These are phyloP conservation scores for Acrodontium crateriforme DNA, from an alignment of 2,329 filamentous ascomycete species.

Conservation along the genomic window DNA sequence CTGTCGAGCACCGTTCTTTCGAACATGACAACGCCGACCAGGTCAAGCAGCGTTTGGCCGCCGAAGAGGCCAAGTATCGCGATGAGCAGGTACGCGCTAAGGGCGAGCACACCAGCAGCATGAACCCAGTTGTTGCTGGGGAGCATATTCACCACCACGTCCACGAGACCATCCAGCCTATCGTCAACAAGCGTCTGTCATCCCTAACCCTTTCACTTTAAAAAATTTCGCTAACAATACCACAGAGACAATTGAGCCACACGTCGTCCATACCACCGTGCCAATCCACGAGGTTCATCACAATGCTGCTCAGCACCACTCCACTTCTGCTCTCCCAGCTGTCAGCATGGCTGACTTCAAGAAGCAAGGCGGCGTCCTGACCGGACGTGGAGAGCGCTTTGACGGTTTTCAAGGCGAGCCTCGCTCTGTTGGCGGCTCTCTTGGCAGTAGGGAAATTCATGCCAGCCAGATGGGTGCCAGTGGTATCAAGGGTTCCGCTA, in stretches of 20 bases:
- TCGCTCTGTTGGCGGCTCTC: conserved; percentile 18
- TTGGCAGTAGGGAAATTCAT: conserved; percentile 6
- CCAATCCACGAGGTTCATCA: conserved; percentile 62
- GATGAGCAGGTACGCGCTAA: conserved; percentile 35
- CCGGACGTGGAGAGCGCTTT: conserved; percentile 41
- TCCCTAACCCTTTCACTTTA: not conserved
- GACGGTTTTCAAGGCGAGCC: conserved; percentile 51
- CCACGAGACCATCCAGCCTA: conserved; percentile 56
- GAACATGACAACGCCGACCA: conserved; percentile 45
- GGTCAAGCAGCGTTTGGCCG: conserved; percentile 33
- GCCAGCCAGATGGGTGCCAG: conserved; percentile 6
- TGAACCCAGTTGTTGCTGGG: conserved; percentile 38
- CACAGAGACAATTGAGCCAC: conserved; percentile 47
- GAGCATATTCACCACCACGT: conserved; percentile 54
- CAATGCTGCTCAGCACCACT: conserved; percentile 51
- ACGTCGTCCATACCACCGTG: conserved; percentile 55
- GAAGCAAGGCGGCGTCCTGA: conserved; percentile 39
- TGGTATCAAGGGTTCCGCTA: conserved; percentile 6
- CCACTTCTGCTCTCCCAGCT: conserved; percentile 47
- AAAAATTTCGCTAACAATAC: not conserved
- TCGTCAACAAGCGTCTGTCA: conserved; percentile 44
- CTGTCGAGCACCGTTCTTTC: conserved; percentile 46
- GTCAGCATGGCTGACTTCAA: conserved; percentile 54
- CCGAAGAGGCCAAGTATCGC: conserved; percentile 42
- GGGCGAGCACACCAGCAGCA: conserved; percentile 35